Percentiles rank a stretch among this genome's conserved stretches.
phyloP scores from a whole-genome alignment of 371 early-diverging fungal genomes.

The Haplosporangium sp. region DNA sequence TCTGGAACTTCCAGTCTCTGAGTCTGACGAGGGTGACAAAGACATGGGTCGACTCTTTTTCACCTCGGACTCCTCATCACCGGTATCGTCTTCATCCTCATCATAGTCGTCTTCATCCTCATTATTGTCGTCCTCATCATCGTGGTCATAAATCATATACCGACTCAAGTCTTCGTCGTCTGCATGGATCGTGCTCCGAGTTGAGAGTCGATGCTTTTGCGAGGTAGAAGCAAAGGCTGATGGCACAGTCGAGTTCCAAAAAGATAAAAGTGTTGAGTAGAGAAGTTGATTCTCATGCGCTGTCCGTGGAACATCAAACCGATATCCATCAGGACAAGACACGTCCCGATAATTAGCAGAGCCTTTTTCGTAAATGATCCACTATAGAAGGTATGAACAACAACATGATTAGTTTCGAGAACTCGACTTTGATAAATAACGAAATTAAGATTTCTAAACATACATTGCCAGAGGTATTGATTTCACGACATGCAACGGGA shows the following conservation, averaged over 20 bases:
- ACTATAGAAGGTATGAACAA: constrained; percentile 9
- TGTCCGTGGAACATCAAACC: constrained; percentile 50
- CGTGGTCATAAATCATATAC: constrained; percentile 1
- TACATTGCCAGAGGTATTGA: constrained; percentile 34
- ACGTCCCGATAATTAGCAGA: constrained; percentile 47
- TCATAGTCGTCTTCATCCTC: neutral
- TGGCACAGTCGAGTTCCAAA: constrained; percentile 24
- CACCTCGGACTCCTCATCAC: neutral
- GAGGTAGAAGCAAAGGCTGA: constrained; percentile 4
- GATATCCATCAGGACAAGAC: constrained; percentile 35
- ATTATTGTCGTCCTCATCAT: constrained; percentile 2
- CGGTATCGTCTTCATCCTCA: constrained; percentile 3
- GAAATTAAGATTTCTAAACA: neutral
- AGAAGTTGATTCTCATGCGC: constrained; percentile 36
- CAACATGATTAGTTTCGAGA: neutral
- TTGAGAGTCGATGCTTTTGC: neutral
- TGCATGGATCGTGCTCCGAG: neutral
- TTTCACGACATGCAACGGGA: constrained; percentile 45
- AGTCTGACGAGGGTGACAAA: neutral
- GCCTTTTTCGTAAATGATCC: constrained; percentile 40
- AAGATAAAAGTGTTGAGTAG: constrained; percentile 12
- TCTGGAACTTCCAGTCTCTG: neutral
- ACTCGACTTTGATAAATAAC: neutral
- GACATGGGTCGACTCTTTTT: neutral
- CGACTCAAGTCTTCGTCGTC: neutral